Evolutionary conservation across 768 basidiomycete genomes (phyloP).

Genomic region (Favolaschia claudopus): DNA sequence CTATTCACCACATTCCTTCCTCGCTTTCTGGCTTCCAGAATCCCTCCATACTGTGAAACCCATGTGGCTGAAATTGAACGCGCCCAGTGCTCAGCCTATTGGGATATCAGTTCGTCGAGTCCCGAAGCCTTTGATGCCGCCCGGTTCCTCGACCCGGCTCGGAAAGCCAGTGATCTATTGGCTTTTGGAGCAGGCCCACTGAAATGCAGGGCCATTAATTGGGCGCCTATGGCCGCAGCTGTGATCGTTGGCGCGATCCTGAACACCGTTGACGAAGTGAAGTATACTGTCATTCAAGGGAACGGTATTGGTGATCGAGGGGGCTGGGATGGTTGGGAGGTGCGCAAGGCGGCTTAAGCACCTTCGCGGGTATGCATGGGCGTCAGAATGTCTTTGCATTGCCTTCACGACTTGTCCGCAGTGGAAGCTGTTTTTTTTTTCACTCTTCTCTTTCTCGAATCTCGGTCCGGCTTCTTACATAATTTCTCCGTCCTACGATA

Average conservation of each 20-base stretch:
- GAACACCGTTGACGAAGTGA: slow-evolving; percentile 39
- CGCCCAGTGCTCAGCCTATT: slow-evolving; percentile 45
- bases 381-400: no score
- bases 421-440: no score
- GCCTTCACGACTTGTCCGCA: no score
- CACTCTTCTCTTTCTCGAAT: no score
- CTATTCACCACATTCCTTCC: slow-evolving; percentile 9
- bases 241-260: slow-evolving; percentile 54
- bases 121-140: slow-evolving; percentile 52
- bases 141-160: slow-evolving; percentile 36
- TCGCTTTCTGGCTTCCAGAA: slow-evolving; percentile 6
- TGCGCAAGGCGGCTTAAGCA: slow-evolving; percentile 8
- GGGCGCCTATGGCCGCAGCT: slow-evolving; percentile 61
- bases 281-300: slow-evolving; percentile 38
- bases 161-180: slow-evolving; percentile 33
- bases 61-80: slow-evolving; percentile 47
- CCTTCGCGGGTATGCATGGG: no score
- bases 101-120: slow-evolving; percentile 36
- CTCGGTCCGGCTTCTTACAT: no score
- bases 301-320: slow-evolving; percentile 42
- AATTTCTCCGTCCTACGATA: no score
- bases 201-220: slow-evolving; percentile 54
- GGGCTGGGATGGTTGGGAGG: slow-evolving; percentile 56
- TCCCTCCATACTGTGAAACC: slow-evolving; percentile 16
- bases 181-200: slow-evolving; percentile 60